These are phyloP conservation scores for Xerocomus brunneocitrinus DNA, from an alignment of 768 basidiomycete species.

Conservation along the genomic window DNA sequence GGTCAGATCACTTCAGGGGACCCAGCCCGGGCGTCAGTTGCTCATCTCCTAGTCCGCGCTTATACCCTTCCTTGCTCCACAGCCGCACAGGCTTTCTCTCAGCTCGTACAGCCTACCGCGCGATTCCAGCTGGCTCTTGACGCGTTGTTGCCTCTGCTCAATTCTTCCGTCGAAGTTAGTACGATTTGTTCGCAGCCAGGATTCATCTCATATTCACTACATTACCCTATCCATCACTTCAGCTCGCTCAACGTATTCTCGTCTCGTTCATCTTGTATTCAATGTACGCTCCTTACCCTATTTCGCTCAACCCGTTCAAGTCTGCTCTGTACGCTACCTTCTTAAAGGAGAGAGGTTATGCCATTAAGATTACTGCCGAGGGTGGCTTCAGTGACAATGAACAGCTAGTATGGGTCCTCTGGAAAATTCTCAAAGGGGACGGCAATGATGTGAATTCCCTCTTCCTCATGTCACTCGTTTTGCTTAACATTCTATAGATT, in stretches of 20 bases:
- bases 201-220: constrained; percentile 14
- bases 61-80: constrained; percentile 72
- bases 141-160: constrained; percentile 71
- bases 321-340: constrained; percentile 66
- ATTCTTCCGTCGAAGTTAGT: constrained; percentile 52
- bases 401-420: constrained; percentile 80
- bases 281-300: constrained; percentile 75
- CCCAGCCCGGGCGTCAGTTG: constrained; percentile 58
- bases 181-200: constrained; percentile 7
- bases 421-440: constrained; percentile 82
- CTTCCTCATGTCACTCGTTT: background rate
- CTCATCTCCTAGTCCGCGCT: constrained; percentile 61
- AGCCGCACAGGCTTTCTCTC: constrained; percentile 68
- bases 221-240: constrained; percentile 9
- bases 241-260: constrained; percentile 73
- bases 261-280: constrained; percentile 78
- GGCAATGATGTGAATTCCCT: constrained; percentile 60
- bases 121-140: constrained; percentile 83
- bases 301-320: constrained; percentile 78
- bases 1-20: constrained; percentile 33
- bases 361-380: constrained; percentile 44
- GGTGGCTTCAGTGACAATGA: constrained; percentile 57
- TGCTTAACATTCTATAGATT: constrained; percentile 45
- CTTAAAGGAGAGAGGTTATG: constrained; percentile 60
- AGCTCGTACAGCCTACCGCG: constrained; percentile 70